These are phyloP conservation scores for Pichia sporocuriosa DNA, from an alignment of 805 yeast genomes.

Conservation along the genomic window DNA sequence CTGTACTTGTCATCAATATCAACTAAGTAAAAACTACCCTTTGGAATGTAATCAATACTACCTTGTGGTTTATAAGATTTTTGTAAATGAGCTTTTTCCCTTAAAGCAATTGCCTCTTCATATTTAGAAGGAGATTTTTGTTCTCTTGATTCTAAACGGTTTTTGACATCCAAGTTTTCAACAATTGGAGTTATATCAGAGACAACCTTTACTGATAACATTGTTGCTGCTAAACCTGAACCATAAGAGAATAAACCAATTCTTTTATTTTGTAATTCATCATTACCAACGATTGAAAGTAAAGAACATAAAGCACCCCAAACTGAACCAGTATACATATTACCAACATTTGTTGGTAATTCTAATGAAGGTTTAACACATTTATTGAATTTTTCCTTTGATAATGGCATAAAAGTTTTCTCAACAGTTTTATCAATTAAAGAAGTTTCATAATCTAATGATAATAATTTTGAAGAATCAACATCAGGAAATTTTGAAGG, in stretches of 20 bases:
- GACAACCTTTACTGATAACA: slow-evolving; percentile 70
- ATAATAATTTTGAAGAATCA: slow-evolving; percentile 39
- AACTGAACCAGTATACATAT: slow-evolving; percentile 93
- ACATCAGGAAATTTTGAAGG: slow-evolving; percentile 57
- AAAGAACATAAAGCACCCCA: slow-evolving; percentile 83
- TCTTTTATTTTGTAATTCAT: slow-evolving; percentile 71
- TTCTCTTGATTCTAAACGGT: slow-evolving; percentile 59
- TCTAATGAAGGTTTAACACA: slow-evolving; percentile 74
- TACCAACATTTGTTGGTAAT: slow-evolving; percentile 95
- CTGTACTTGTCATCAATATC: slow-evolving; percentile 83
- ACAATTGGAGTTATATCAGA: slow-evolving; percentile 74
- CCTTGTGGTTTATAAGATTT: slow-evolving; percentile 79
- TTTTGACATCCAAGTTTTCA: slow-evolving; percentile 57
- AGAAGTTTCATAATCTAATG: slow-evolving; percentile 65
- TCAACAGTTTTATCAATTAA: slow-evolving; percentile 75
- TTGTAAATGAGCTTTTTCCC: slow-evolving; percentile 86
- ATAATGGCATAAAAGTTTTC: slow-evolving; percentile 72
- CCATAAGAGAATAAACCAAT: slow-evolving; percentile 95
- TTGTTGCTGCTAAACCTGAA: slow-evolving; percentile 91
- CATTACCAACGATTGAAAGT: slow-evolving; percentile 67
- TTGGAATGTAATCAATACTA: slow-evolving; percentile 56
- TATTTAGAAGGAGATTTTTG: slow-evolving; percentile 71
- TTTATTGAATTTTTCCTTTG: slow-evolving; percentile 60
- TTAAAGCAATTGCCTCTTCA: slow-evolving; percentile 70
- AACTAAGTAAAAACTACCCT: slow-evolving; percentile 79